Evolutionary conservation across 208 protist species (phyloP).

Genomic region (Leishmania gerbilli): DNA sequence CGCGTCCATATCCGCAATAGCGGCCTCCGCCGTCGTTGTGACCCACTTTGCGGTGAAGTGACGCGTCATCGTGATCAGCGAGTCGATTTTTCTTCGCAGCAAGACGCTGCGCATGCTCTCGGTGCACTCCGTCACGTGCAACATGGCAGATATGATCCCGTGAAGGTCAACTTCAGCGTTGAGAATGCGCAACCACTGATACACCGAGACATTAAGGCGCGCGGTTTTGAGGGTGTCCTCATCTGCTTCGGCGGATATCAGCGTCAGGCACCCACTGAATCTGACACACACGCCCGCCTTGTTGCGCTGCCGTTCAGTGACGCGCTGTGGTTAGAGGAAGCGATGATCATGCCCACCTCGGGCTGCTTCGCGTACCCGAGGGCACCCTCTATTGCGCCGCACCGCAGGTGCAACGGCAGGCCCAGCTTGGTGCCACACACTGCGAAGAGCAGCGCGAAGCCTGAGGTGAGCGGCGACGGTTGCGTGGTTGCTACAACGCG

Average conservation of each 20-base stretch:
- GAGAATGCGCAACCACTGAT: constrained; percentile 35
- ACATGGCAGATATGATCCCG: constrained; percentile 43
- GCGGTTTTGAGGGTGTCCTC: constrained; percentile 31
- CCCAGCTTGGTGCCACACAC: constrained; percentile 38
- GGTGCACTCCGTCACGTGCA: constrained; percentile 37
- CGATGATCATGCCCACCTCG: constrained; percentile 39
- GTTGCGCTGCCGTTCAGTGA: constrained; percentile 9
- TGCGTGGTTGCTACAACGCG: background rate
- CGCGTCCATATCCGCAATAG: constrained; percentile 36
- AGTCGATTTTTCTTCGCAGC: constrained; percentile 35
- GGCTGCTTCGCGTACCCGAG: constrained; percentile 53
- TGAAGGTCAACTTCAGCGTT: constrained; percentile 37
- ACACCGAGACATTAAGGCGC: constrained; percentile 28
- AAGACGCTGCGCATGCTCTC: constrained; percentile 38
- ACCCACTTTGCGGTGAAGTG: constrained; percentile 38
- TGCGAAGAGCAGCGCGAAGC: constrained; percentile 25
- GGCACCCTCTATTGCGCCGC: constrained; percentile 31
- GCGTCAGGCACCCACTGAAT: background rate
- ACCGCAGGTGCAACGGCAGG: constrained; percentile 34
- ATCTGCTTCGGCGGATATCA: background rate
- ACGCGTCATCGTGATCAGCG: constrained; percentile 35
- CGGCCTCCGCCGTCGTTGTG: constrained; percentile 35
- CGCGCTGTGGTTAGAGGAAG: constrained; percentile 18
- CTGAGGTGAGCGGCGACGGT: constrained; percentile 9
- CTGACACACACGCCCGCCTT: background rate